A percentile compares a stretch with the other conserved stretches of the same genome.
phyloP scores from a whole-genome alignment of 139 green algal species.

The Haematococcus sp. region DNA sequence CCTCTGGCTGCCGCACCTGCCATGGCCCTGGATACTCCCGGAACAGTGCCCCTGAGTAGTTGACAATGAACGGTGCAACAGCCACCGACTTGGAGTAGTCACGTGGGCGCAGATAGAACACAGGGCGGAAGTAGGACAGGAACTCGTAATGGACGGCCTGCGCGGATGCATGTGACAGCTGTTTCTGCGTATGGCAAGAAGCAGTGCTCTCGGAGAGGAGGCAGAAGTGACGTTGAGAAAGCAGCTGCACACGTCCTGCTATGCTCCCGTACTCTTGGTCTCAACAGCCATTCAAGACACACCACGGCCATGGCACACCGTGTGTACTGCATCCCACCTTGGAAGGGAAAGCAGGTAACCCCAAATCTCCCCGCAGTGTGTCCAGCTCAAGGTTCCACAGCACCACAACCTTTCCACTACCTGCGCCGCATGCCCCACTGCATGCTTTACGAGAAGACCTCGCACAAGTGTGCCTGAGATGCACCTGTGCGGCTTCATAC shows the following conservation, averaged over 20 bases:
- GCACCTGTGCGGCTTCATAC: no score
- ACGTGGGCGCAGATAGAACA: slow-evolving; percentile 82
- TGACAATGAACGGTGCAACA: slow-evolving; percentile 86
- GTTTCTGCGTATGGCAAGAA: no score
- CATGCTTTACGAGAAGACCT: no score
- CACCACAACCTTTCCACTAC: slow-evolving; percentile 41
- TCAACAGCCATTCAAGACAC: background rate
- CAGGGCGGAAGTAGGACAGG: slow-evolving; percentile 72
- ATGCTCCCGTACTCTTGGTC: background rate
- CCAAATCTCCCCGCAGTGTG: slow-evolving; percentile 86
- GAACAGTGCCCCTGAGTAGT: slow-evolving; percentile 89
- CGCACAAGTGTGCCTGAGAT: no score
- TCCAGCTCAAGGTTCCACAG: slow-evolving; percentile 97
- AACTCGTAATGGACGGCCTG: slow-evolving; percentile 57
- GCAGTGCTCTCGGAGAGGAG: no score
- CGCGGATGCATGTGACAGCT: background rate
- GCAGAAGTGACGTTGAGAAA: no score
- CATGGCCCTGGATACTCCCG: slow-evolving; percentile 89
- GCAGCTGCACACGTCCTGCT: no score
- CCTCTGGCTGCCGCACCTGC: no score
- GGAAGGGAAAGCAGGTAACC: slow-evolving; percentile 78
- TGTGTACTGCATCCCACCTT: slow-evolving; percentile 48
- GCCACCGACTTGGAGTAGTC: slow-evolving; percentile 64
- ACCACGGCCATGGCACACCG: background rate
- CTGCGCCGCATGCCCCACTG: no score